Conservation (phyloP, 768 basidiomycete species). For the Chalciporus chontae region DNA sequence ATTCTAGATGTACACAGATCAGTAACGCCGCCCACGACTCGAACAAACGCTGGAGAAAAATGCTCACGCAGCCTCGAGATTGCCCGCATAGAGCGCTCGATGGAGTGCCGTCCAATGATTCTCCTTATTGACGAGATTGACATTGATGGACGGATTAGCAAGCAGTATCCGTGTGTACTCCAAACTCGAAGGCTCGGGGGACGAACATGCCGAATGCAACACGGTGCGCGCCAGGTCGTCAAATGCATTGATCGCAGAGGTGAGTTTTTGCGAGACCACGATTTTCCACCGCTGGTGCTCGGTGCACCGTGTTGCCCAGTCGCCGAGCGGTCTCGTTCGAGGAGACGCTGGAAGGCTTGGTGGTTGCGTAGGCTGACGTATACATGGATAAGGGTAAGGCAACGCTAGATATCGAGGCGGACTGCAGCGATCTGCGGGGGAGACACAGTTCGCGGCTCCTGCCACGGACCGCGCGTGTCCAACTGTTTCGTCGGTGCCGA, state of each 20-base stretch:
- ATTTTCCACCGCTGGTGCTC: slow-evolving; percentile 52
- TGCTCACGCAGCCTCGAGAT: slow-evolving; percentile 65
- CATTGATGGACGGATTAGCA: slow-evolving; percentile 67
- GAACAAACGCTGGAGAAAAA: not conserved
- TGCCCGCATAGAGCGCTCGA: slow-evolving; percentile 77
- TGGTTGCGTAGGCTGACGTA: slow-evolving; percentile 68
- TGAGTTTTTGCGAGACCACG: slow-evolving; percentile 52
- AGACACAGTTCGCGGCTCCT: slow-evolving; percentile 24
- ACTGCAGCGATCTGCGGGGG: slow-evolving; percentile 15
- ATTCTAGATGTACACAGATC: slow-evolving; percentile 45
- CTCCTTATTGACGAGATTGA: slow-evolving; percentile 80
- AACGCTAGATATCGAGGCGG: slow-evolving; percentile 23
- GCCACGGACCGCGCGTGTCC: slow-evolving; percentile 22
- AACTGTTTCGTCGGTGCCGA: slow-evolving; percentile 16
- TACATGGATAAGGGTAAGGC: slow-evolving; percentile 81
- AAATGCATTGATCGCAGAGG: slow-evolving; percentile 47
- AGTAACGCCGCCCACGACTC: not conserved
- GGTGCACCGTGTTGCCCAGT: slow-evolving; percentile 20
- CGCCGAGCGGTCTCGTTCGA: slow-evolving; percentile 47
- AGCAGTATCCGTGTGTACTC: slow-evolving; percentile 80
- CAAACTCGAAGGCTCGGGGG: slow-evolving; percentile 55
- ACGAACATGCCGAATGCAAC: slow-evolving; percentile 76
- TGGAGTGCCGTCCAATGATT: slow-evolving; percentile 92
- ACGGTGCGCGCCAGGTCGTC: slow-evolving; percentile 74
- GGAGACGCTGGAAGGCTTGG: slow-evolving; percentile 72